phyloP scores from a whole-genome alignment of 2,329 filamentous ascomycete genomes.

The Cladosporium sp. region DNA sequence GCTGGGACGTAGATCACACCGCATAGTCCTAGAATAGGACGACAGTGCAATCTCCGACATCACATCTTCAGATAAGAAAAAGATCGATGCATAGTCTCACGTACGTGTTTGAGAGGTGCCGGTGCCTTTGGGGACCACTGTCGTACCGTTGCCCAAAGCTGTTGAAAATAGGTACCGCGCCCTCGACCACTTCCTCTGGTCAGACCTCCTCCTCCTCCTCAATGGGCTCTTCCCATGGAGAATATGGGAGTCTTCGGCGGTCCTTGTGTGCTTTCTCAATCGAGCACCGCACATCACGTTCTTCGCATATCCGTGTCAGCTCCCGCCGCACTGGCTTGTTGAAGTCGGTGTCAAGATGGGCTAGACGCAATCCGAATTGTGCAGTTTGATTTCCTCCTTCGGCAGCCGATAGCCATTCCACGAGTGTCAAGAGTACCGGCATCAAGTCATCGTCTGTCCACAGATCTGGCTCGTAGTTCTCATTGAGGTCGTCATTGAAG shows the following conservation, averaged over 20 bases:
- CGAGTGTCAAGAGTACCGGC: not conserved
- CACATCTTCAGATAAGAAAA: no score
- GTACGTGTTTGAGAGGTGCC: no score
- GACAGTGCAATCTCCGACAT: no score
- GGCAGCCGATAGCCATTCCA: constrained; percentile 8
- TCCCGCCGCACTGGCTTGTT: constrained; percentile 8
- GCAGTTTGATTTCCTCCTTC: not conserved
- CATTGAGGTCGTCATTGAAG: constrained; percentile 5
- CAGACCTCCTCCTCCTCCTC: no score
- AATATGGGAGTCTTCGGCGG: no score
- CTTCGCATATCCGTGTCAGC: constrained; percentile 5
- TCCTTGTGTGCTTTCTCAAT: constrained; percentile 1
- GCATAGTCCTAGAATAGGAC: no score
- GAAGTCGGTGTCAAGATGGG: not conserved
- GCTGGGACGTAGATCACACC: no score
- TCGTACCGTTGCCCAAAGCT: not conserved
- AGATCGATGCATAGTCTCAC: no score
- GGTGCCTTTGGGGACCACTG: no score
- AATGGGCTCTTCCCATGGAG: no score
- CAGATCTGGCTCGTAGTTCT: not conserved
- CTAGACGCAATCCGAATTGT: constrained; percentile 9
- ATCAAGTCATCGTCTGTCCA: constrained; percentile 12
- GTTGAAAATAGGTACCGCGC: no score
- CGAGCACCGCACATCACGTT: constrained; percentile 1
- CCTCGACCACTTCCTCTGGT: no score